These are phyloP conservation scores for Termitomyces sp. DNA, from an alignment of 768 basidiomycete genomes.

Conservation along the genomic window DNA sequence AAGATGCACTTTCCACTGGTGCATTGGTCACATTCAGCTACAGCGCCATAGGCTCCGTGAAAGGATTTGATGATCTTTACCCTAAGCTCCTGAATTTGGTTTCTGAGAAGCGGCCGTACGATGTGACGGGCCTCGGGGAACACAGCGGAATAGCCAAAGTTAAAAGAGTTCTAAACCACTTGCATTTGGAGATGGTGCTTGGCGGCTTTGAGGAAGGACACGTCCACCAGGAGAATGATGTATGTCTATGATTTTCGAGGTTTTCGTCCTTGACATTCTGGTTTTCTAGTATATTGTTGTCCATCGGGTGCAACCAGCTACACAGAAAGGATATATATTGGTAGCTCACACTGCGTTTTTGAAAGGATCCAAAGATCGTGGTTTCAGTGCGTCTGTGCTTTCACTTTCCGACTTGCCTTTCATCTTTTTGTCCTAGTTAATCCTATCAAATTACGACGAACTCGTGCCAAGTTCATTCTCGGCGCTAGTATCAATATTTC, in stretches of 20 bases:
- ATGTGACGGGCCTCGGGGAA: slow-evolving; percentile 52
- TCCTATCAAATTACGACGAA: slow-evolving; percentile 78
- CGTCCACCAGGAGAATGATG: slow-evolving; percentile 95
- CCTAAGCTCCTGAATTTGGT: slow-evolving; percentile 93
- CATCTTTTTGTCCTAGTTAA: slow-evolving; percentile 49
- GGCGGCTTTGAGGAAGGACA: slow-evolving; percentile 86
- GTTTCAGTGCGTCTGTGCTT: slow-evolving; percentile 51
- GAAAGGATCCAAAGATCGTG: slow-evolving; percentile 78
- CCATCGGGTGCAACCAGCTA: slow-evolving; percentile 85
- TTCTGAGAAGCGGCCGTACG: slow-evolving; percentile 74
- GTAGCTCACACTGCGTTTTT: slow-evolving; percentile 90
- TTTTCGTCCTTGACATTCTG: background rate
- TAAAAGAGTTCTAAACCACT: slow-evolving; percentile 73
- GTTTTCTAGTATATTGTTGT: slow-evolving; percentile 78
- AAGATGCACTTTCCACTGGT: slow-evolving; percentile 92
- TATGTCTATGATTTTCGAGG: slow-evolving; percentile 31
- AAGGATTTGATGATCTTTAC: slow-evolving; percentile 96
- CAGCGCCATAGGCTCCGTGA: slow-evolving; percentile 87
- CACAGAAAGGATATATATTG: slow-evolving; percentile 88
- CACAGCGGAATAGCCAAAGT: slow-evolving; percentile 51
- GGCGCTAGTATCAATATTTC: slow-evolving; percentile 71
- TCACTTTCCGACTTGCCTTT: background rate
- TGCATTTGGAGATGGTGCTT: slow-evolving; percentile 92
- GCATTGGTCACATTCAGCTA: slow-evolving; percentile 89
- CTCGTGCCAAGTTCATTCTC: slow-evolving; percentile 72